phyloP scores from a whole-genome alignment of 805 yeast species.

The Barnettozyma populi region DNA sequence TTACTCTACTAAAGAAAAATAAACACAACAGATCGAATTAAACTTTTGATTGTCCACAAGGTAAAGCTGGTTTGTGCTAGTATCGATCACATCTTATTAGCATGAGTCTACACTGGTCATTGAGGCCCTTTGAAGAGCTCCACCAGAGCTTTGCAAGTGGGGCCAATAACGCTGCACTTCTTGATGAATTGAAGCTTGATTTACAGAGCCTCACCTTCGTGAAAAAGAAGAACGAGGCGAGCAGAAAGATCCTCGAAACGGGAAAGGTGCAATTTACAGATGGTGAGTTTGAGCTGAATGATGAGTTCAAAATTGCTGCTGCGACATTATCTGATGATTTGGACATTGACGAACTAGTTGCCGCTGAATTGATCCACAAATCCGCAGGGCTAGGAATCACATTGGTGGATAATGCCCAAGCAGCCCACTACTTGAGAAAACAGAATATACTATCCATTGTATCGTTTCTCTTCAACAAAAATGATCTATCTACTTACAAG shows the following conservation, averaged over 20 bases:
- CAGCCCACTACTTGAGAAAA: constrained; percentile 62
- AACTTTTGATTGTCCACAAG: neutral
- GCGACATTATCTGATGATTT: constrained; percentile 57
- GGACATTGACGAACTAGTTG: constrained; percentile 67
- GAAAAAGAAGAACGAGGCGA: constrained; percentile 39
- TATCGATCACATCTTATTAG: neutral
- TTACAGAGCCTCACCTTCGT: constrained; percentile 36
- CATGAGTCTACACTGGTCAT: constrained; percentile 21
- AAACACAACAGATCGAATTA: neutral
- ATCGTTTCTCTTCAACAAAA: constrained; percentile 32
- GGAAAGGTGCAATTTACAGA: constrained; percentile 45
- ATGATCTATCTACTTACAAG: constrained; percentile 24
- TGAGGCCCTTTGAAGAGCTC: constrained; percentile 16
- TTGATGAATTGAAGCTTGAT: constrained; percentile 37
- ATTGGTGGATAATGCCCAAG: constrained; percentile 56
- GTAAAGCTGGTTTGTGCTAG: neutral
- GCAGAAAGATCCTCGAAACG: constrained; percentile 41
- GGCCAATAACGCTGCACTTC: constrained; percentile 9
- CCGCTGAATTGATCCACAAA: constrained; percentile 61
- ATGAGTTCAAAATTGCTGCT: constrained; percentile 57
- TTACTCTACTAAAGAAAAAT: neutral
- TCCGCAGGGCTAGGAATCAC: constrained; percentile 43
- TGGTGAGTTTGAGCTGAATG: constrained; percentile 57
- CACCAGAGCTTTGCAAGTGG: constrained; percentile 16
- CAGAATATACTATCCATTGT: constrained; percentile 69